A percentile compares a stretch with the other conserved stretches of the same genome.
Evolutionary conservation across 345 rosid genomes (phyloP).

Genomic region (Psidium guajava): DNA sequence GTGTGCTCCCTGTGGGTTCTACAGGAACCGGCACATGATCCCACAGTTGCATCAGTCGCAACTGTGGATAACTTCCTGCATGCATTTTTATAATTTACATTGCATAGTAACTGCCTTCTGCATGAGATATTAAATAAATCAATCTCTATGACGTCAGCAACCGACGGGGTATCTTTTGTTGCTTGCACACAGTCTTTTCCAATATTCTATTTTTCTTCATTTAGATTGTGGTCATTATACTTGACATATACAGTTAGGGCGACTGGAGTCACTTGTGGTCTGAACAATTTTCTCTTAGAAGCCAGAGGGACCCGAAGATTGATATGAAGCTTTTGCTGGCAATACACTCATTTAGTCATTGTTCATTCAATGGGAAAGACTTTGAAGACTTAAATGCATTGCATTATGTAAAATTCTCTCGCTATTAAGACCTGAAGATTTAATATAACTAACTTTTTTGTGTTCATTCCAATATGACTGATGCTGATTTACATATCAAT

Average conservation of each 20-base stretch:
- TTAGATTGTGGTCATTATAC: neutral
- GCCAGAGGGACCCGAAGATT: neutral
- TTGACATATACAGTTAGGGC: neutral
- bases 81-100: neutral
- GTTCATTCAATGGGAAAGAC: neutral
- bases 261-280: neutral
- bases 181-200: neutral
- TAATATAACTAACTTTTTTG: neutral
- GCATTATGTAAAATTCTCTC: neutral
- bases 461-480: neutral
- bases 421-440: neutral
- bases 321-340: neutral
- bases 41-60: neutral
- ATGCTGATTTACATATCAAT: neutral
- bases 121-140: neutral
- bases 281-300: neutral
- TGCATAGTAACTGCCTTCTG: neutral
- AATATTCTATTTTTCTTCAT: neutral
- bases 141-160: neutral
- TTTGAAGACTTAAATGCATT: neutral
- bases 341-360: neutral
- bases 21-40: neutral
- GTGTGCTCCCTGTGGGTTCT: neutral
- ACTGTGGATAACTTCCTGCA: neutral
- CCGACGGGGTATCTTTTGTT: neutral